A percentile compares a stretch with the other conserved stretches of the same genome.
Evolutionary conservation across 2,329 filamentous ascomycete species (phyloP).

Genomic region (Bertia moriformis): DNA sequence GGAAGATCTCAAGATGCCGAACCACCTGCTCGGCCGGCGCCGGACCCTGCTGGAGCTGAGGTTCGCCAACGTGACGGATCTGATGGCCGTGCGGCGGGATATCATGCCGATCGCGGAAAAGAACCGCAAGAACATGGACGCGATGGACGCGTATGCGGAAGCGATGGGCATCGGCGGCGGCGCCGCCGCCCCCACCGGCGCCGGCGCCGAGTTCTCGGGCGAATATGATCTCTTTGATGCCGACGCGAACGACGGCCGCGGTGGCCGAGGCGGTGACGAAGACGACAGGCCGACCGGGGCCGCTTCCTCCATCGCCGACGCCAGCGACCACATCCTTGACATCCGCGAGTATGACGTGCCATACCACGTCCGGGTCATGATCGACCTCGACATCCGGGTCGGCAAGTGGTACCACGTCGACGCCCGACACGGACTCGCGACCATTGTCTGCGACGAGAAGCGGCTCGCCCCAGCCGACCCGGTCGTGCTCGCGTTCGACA

Average conservation of each 20-base stretch:
- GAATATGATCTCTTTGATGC: conserved; percentile 92
- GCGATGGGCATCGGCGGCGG: conserved; percentile 67
- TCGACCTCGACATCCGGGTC: conserved; percentile 85
- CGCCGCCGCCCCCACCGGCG: no score
- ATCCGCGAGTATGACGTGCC: conserved; percentile 98
- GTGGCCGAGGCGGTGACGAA: no score
- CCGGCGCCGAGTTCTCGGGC: no score
- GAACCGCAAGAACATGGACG: conserved; percentile 89
- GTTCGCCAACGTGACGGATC: conserved; percentile 76
- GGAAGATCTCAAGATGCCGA: conserved; percentile 88
- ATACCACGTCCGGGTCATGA: conserved; percentile 96
- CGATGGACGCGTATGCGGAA: conserved; percentile 96
- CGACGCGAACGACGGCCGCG: conserved; percentile 45
- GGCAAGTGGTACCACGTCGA: conserved; percentile 96
- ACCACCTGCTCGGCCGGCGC: conserved; percentile 82
- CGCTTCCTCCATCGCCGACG: conserved; percentile 65
- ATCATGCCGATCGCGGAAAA: conserved; percentile 86
- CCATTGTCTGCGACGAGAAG: conserved; percentile 73
- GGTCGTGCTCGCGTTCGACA: conserved; percentile 98
- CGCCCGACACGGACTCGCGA: conserved; percentile 77
- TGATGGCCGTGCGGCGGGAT: conserved; percentile 67
- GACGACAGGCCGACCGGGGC: conserved; percentile 65
- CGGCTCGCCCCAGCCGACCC: conserved; percentile 82
- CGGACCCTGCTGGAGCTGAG: conserved; percentile 74
- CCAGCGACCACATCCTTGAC: conserved; percentile 94